phyloP scores from a whole-genome alignment of 2,329 filamentous ascomycete species.

The Tolypocladium tundrense region DNA sequence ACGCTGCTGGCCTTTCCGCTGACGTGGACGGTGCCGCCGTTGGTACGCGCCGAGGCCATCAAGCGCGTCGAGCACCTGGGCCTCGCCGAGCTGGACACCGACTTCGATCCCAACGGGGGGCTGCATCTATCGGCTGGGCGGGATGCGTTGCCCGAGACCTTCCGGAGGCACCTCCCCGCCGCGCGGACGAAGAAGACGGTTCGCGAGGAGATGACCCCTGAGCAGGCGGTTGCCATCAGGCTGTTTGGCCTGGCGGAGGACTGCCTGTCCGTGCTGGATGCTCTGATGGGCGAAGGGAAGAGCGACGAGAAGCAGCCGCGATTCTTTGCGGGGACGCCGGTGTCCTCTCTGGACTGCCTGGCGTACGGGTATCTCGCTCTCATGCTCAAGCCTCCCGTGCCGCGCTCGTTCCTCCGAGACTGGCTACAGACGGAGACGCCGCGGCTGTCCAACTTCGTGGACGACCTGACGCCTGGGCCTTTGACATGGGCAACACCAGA shows the following conservation, averaged over 20 bases:
- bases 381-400: slow-evolving; percentile 45
- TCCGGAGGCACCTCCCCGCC: slow-evolving; percentile 26
- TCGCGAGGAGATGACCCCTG: slow-evolving; percentile 52
- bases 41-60: slow-evolving; percentile 60
- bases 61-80: slow-evolving; percentile 59
- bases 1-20: slow-evolving; percentile 73
- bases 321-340: slow-evolving; percentile 16
- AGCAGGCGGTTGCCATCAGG: slow-evolving; percentile 64
- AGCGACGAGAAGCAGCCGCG: slow-evolving; percentile 13
- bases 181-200: slow-evolving; percentile 44
- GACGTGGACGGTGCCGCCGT: slow-evolving; percentile 75
- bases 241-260: slow-evolving; percentile 62
- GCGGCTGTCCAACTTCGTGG: slow-evolving; percentile 20
- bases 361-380: slow-evolving; percentile 70
- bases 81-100: slow-evolving; percentile 56
- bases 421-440: slow-evolving; percentile 25
- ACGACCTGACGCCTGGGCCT: slow-evolving; percentile 14
- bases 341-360: slow-evolving; percentile 58
- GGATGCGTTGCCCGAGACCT: slow-evolving; percentile 27
- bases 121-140: slow-evolving; percentile 25
- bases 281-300: slow-evolving; percentile 28
- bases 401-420: slow-evolving; percentile 29
- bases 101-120: slow-evolving; percentile 31
- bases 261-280: slow-evolving; percentile 61
- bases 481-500: slow-evolving; percentile 17